Conservation (phyloP, 371 early-diverging fungal species). For the Mortierella sp. region DNA sequence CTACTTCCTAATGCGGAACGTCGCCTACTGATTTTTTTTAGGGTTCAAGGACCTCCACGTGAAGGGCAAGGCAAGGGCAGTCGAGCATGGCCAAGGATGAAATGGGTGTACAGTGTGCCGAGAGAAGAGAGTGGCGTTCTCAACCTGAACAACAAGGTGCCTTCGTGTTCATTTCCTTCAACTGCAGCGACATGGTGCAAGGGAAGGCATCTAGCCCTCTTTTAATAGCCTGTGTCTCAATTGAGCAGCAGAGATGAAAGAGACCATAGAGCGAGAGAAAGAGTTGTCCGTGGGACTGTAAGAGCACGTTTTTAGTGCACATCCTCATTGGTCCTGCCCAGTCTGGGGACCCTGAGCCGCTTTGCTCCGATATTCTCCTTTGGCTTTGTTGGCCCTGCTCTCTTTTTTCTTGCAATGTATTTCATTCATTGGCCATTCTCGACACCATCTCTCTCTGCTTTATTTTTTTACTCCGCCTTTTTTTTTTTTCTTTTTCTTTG, state of each 20-base stretch:
- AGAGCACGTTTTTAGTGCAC: slow-evolving; percentile 17
- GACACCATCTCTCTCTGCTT: background rate
- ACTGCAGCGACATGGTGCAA: background rate
- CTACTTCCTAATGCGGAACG: background rate
- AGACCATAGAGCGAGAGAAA: background rate
- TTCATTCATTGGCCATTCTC: slow-evolving; percentile 3
- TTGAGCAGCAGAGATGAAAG: background rate
- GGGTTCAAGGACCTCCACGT: slow-evolving; percentile 6
- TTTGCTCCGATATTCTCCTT: slow-evolving; percentile 26
- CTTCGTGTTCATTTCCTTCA: background rate
- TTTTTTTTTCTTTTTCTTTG: background rate
- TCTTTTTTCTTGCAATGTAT: background rate
- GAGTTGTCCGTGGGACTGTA: slow-evolving; percentile 16
- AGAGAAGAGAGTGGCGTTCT: background rate
- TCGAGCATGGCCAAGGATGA: no score
- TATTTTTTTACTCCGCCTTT: slow-evolving; percentile 5
- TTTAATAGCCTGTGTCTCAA: background rate
- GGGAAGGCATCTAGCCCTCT: background rate
- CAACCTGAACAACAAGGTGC: background rate
- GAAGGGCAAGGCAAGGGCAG: background rate
- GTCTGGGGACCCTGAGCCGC: slow-evolving; percentile 33
- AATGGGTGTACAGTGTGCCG: background rate
- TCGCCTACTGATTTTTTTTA: background rate
- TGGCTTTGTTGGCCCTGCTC: slow-evolving; percentile 6
- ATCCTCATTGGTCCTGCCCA: background rate